Evolutionary conservation across 75 land plant genomes (phyloP).

Genomic region (Sequoia sempervirens): DNA sequence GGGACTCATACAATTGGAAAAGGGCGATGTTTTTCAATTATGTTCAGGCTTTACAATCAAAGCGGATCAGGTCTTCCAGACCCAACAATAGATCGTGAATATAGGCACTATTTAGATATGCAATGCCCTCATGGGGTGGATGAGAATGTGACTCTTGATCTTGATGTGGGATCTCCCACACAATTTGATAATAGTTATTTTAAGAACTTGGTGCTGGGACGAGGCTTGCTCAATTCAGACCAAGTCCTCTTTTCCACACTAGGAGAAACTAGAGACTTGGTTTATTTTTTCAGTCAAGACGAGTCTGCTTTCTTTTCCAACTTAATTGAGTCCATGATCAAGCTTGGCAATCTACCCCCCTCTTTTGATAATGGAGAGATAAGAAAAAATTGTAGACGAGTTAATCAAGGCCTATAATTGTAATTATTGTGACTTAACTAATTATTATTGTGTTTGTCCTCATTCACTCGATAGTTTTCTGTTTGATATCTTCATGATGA

Average conservation of each 20-base stretch:
- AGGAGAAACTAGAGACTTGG: constrained; percentile 28
- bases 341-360: constrained; percentile 47
- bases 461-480: no score
- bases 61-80: constrained; percentile 64
- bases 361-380: constrained; percentile 40
- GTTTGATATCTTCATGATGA: no score
- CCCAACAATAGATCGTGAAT: constrained; percentile 38
- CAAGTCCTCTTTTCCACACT: constrained; percentile 35
- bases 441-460: no score
- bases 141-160: constrained; percentile 40
- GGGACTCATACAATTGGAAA: constrained; percentile 74
- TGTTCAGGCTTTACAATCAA: constrained; percentile 70
- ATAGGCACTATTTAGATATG: constrained; percentile 30
- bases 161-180: constrained; percentile 40
- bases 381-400: constrained; percentile 42
- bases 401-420: constrained; percentile 8
- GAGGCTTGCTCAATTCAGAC: constrained; percentile 64
- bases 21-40: constrained; percentile 65
- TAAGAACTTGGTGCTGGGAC: constrained; percentile 46
- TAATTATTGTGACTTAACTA: background rate
- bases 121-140: constrained; percentile 60
- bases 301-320: constrained; percentile 37
- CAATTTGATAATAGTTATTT: constrained; percentile 58
- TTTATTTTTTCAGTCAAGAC: constrained; percentile 29
- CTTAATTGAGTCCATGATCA: constrained; percentile 55